These are phyloP conservation scores for Fusarium hostae DNA, from an alignment of 2,329 filamentous ascomycete genomes.

Conservation along the genomic window DNA sequence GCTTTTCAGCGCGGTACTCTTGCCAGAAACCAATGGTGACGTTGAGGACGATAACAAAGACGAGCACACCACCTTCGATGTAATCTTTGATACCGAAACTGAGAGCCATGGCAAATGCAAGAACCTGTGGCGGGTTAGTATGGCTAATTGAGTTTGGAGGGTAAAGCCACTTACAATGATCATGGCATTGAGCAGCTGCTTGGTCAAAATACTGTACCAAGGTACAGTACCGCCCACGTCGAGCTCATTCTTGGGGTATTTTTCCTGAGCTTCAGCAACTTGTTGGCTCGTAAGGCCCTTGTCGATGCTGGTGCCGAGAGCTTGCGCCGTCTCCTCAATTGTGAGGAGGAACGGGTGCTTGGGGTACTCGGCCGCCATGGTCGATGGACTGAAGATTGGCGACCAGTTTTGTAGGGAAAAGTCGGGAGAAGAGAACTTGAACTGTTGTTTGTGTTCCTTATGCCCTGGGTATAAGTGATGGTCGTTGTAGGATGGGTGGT, in stretches of 20 bases:
- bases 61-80: slow-evolving; percentile 74
- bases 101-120: slow-evolving; percentile 80
- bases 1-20: slow-evolving; percentile 72
- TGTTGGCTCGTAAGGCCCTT: slow-evolving; percentile 72
- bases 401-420: slow-evolving; percentile 9
- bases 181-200: slow-evolving; percentile 83
- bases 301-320: slow-evolving; percentile 72
- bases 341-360: slow-evolving; percentile 71
- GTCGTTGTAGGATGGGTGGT: neutral
- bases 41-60: slow-evolving; percentile 75
- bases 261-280: slow-evolving; percentile 66
- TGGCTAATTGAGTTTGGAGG: neutral
- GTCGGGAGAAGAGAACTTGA: neutral
- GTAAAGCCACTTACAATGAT: slow-evolving; percentile 65
- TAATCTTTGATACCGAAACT: slow-evolving; percentile 74
- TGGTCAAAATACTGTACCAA: slow-evolving; percentile 77
- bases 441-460: slow-evolving; percentile 13
- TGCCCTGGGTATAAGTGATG: neutral
- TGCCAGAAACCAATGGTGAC: slow-evolving; percentile 75
- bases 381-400: slow-evolving; percentile 19
- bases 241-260: slow-evolving; percentile 76
- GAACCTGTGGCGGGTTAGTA: slow-evolving; percentile 63
- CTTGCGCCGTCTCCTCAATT: slow-evolving; percentile 69
- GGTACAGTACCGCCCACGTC: slow-evolving; percentile 74
- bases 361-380: slow-evolving; percentile 61